These are phyloP conservation scores for Jamesozyma piceae DNA, from an alignment of 805 yeast genomes.

Conservation along the genomic window DNA sequence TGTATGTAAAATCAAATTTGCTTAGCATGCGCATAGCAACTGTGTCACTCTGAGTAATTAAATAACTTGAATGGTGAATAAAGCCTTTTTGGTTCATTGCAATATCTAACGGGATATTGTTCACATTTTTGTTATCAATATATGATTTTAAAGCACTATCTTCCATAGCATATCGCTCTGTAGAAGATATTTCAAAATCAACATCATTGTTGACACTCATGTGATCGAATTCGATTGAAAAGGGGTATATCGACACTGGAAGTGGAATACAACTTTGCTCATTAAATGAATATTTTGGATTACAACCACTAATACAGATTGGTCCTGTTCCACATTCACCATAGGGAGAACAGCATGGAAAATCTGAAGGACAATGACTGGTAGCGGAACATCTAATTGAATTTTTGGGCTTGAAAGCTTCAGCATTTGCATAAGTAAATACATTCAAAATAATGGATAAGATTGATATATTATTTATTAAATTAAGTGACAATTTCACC, in stretches of 20 bases:
- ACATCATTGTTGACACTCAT: not conserved
- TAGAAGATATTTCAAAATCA: not conserved
- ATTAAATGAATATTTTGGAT: conserved; percentile 60
- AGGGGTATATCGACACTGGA: conserved; percentile 49
- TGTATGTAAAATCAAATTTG: conserved; percentile 55
- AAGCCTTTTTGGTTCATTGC: conserved; percentile 14
- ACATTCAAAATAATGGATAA: no score
- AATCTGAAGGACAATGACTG: conserved; percentile 53
- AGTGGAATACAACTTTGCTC: conserved; percentile 69
- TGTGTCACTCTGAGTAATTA: conserved; percentile 28
- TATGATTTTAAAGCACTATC: not conserved
- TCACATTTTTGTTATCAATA: not conserved
- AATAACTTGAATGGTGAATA: conserved; percentile 22
- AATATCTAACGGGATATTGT: not conserved
- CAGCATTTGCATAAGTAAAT: conserved; percentile 4
- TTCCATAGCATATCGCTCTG: conserved; percentile 4
- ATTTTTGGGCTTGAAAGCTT: conserved; percentile 19
- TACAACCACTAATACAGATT: conserved; percentile 78
- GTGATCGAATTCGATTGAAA: conserved; percentile 6
- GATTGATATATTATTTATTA: no score
- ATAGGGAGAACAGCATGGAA: conserved; percentile 83
- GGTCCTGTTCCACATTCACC: conserved; percentile 77
- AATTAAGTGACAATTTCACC: no score
- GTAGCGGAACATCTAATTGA: conserved; percentile 18
- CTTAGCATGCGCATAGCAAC: conserved; percentile 52